Conservation (phyloP, 805 yeast genomes). For the Saccharomycodes ludwigii region DNA sequence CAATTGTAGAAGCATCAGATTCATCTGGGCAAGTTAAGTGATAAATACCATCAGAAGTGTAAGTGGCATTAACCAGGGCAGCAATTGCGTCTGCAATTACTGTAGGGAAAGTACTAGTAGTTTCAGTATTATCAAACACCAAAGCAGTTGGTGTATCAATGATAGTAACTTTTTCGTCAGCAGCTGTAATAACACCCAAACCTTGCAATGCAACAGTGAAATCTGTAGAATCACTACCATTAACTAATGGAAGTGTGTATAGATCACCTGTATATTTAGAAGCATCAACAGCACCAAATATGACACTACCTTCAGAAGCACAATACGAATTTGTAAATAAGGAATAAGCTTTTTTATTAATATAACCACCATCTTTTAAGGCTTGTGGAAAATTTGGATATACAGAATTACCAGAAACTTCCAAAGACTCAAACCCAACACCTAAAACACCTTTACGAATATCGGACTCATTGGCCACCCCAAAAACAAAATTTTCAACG, state of each 20-base stretch:
- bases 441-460: no score
- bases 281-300: conserved; percentile 56
- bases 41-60: conserved; percentile 27
- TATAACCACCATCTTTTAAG: conserved; percentile 40
- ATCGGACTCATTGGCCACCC: no score
- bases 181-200: conserved; percentile 18
- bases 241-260: conserved; percentile 35
- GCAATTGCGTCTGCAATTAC: conserved; percentile 19
- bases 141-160: conserved; percentile 23
- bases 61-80: conserved; percentile 25
- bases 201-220: conserved; percentile 37
- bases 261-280: conserved; percentile 40
- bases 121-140: conserved; percentile 47
- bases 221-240: conserved; percentile 32
- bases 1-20: conserved; percentile 14
- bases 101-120: conserved; percentile 34
- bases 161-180: conserved; percentile 7
- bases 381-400: conserved; percentile 55
- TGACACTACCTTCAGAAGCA: conserved; percentile 32
- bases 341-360: conserved; percentile 41
- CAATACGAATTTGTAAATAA: conserved; percentile 30
- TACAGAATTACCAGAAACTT: conserved; percentile 31
- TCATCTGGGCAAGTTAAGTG: conserved; percentile 28
- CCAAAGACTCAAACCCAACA: conserved; percentile 47
- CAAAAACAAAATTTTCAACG: conserved; percentile 20